These are phyloP conservation scores for Phialocephala subalpina DNA, from an alignment of 2,329 filamentous ascomycete genomes.

Conservation along the genomic window DNA sequence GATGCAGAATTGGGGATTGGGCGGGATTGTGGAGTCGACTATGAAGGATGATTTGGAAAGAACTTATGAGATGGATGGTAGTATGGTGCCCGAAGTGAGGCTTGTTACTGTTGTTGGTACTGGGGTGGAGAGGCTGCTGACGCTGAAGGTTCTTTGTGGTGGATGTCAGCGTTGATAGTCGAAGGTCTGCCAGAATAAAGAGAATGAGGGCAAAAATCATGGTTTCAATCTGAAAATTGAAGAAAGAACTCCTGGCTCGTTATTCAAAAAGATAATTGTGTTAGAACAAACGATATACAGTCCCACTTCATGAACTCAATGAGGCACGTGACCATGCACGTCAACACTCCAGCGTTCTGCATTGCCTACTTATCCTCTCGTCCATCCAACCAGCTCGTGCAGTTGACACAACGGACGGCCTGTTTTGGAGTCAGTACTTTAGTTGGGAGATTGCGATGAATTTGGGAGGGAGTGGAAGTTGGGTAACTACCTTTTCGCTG, in stretches of 20 bases:
- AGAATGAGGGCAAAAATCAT: too few relatives aligned
- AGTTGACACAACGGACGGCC: constrained; percentile 61
- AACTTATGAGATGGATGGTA: background rate
- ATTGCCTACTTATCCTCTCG: constrained; percentile 28
- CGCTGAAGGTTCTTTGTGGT: background rate
- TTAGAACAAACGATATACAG: background rate
- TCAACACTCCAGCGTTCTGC: background rate
- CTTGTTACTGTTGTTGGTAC: background rate
- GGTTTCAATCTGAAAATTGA: background rate
- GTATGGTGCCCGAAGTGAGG: background rate
- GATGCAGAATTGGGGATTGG: background rate
- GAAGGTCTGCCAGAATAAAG: background rate
- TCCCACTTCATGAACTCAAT: background rate
- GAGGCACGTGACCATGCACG: background rate
- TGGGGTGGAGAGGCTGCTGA: background rate
- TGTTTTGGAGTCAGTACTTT: constrained; percentile 27
- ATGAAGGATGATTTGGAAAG: background rate
- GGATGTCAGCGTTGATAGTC: background rate
- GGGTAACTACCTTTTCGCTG: constrained; percentile 63
- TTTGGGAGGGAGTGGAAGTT: background rate
- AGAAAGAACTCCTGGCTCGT: background rate
- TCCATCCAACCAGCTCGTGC: constrained; percentile 64
- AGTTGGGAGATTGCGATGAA: background rate
- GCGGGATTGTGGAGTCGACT: background rate
- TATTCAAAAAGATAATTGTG: background rate